Evolutionary conservation across 1,284 basidiomycete genomes (phyloP).

Genomic region (Sanghuangporus weigelae): DNA sequence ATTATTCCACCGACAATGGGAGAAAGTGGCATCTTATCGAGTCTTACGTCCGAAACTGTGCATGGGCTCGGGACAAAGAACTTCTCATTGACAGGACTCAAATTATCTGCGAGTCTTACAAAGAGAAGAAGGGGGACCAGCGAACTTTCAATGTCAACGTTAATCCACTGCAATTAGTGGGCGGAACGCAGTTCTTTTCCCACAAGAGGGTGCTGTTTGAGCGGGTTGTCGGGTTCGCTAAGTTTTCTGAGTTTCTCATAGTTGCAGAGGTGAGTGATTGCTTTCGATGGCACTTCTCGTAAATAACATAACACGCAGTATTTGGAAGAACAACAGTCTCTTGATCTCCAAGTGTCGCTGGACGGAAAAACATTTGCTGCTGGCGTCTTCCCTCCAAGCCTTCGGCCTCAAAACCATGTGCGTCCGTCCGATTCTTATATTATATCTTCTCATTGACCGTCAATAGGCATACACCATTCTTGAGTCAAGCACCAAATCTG

Average conservation of each 20-base stretch:
- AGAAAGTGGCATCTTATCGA: constrained; percentile 76
- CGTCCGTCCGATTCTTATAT: constrained; percentile 24
- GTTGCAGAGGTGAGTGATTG: constrained; percentile 77
- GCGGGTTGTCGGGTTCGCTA: constrained; percentile 89
- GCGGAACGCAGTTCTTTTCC: constrained; percentile 72
- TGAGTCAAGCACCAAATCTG: constrained; percentile 88
- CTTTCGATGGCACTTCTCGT: neutral
- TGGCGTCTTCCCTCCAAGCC: constrained; percentile 85
- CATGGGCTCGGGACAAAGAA: constrained; percentile 83
- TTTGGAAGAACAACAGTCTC: constrained; percentile 47
- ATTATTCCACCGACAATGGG: constrained; percentile 77
- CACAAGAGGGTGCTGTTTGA: constrained; percentile 78
- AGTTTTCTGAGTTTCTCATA: constrained; percentile 93
- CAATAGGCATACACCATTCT: constrained; percentile 85
- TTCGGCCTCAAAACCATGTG: constrained; percentile 85
- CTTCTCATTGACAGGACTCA: constrained; percentile 78
- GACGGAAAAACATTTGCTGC: constrained; percentile 83
- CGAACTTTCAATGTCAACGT: constrained; percentile 41
- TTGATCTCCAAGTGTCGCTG: constrained; percentile 88
- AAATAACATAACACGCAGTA: constrained; percentile 39
- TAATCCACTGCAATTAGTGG: constrained; percentile 77
- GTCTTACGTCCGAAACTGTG: constrained; percentile 84
- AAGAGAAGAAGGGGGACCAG: constrained; percentile 81
- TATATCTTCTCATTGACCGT: neutral
- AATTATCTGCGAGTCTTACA: constrained; percentile 91